These are phyloP conservation scores for Botrytis hyacinthi DNA, from an alignment of 2,329 filamentous ascomycete species.

Conservation along the genomic window DNA sequence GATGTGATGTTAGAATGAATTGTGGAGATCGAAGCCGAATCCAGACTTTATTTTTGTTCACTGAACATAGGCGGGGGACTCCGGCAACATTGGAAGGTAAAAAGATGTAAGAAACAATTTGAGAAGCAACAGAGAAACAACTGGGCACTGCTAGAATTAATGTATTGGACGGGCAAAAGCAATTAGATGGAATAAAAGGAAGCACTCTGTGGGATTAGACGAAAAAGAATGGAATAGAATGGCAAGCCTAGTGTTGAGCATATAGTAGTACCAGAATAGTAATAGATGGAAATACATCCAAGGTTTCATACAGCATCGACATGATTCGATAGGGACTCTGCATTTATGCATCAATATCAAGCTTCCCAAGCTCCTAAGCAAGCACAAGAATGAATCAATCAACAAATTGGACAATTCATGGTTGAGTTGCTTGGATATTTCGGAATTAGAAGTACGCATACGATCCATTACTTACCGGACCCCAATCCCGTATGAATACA, in stretches of 20 bases:
- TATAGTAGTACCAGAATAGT: neutral
- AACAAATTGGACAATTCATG: neutral
- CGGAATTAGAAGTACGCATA: slow-evolving; percentile 4
- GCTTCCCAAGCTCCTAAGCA: slow-evolving; percentile 1
- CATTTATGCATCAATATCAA: slow-evolving; percentile 5
- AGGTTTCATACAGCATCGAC: neutral
- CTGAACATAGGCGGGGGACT: slow-evolving; percentile 18
- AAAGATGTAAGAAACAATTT: neutral
- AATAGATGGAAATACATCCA: neutral
- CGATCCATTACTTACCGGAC: neutral
- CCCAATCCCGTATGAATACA: slow-evolving; percentile 1
- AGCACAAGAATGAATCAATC: slow-evolving; percentile 1
- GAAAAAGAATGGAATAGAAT: neutral
- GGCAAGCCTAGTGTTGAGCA: neutral
- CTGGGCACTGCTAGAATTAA: slow-evolving; percentile 6
- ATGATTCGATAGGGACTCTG: neutral
- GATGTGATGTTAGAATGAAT: slow-evolving; percentile 21
- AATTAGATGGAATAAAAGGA: slow-evolving; percentile 8
- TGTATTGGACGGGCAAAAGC: neutral
- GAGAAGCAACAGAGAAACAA: slow-evolving; percentile 3
- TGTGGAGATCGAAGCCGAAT: slow-evolving; percentile 17
- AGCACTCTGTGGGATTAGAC: neutral
- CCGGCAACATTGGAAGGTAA: slow-evolving; percentile 6
- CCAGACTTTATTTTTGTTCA: slow-evolving; percentile 11
- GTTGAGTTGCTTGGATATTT: neutral